Evolutionary conservation across 2,329 filamentous ascomycete genomes (phyloP).

Genomic region (Aspergillus sp.): DNA sequence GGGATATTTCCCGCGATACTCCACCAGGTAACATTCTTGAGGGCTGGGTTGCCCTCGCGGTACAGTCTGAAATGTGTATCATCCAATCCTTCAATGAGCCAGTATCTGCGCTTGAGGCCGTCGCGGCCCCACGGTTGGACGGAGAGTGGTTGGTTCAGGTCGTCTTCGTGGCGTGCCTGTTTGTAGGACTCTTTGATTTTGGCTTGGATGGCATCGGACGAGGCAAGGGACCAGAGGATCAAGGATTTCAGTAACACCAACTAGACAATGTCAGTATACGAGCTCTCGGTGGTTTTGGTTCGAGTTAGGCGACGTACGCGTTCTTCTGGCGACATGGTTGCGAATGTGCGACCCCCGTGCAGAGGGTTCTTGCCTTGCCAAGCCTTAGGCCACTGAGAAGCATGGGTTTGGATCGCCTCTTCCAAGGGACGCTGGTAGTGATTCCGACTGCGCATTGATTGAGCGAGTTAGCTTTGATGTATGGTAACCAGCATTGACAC

Average conservation of each 20-base stretch:
- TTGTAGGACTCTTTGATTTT: conserved; percentile 89
- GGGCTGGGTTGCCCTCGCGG: conserved; percentile 82
- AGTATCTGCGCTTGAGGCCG: conserved; percentile 89
- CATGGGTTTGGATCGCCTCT: conserved; percentile 83
- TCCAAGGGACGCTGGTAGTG: conserved; percentile 93
- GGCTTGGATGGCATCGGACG: conserved; percentile 77
- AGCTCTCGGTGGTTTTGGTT: neutral
- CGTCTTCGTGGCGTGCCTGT: conserved; percentile 74
- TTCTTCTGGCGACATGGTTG: conserved; percentile 76
- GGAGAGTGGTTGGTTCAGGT: conserved; percentile 80
- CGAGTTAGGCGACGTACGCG: conserved; percentile 60
- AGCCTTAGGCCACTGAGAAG: conserved; percentile 79
- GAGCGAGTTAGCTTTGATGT: conserved; percentile 32
- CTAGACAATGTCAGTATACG: conserved; percentile 49
- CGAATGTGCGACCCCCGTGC: conserved; percentile 76
- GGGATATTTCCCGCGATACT: conserved; percentile 89
- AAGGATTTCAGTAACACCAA: conserved; percentile 80
- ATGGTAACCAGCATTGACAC: neutral
- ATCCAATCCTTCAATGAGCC: conserved; percentile 87
- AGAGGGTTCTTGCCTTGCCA: conserved; percentile 86
- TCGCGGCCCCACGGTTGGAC: conserved; percentile 90
- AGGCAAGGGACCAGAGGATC: conserved; percentile 83
- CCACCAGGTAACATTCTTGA: conserved; percentile 81
- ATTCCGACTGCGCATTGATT: conserved; percentile 64
- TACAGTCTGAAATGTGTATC: conserved; percentile 94